phyloP scores from a whole-genome alignment of 2,329 filamentous ascomycete species.

The Huntiella moniliformis region DNA sequence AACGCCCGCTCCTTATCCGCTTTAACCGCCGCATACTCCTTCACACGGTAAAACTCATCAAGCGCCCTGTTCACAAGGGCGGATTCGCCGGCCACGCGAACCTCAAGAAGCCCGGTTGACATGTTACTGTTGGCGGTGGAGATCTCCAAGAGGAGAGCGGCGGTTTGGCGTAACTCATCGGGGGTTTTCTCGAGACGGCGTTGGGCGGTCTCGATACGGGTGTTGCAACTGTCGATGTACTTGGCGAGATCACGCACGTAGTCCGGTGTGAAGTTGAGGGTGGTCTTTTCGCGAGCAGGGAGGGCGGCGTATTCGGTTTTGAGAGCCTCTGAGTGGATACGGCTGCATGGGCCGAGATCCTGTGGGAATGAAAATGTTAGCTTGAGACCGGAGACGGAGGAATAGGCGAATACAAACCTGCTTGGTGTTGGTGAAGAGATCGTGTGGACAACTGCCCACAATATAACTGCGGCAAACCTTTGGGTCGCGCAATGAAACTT shows the following conservation, averaged over 20 bases:
- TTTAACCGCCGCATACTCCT: conserved; percentile 63
- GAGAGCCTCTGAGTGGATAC: conserved; percentile 71
- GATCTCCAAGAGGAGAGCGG: conserved; percentile 58
- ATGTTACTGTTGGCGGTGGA: conserved; percentile 62
- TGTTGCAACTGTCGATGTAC: conserved; percentile 93
- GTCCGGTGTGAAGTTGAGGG: conserved; percentile 86
- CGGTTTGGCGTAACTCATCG: conserved; percentile 92
- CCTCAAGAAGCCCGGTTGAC: conserved; percentile 65
- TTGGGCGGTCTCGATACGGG: conserved; percentile 79
- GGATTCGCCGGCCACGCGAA: conserved; percentile 67
- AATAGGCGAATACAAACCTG: conserved; percentile 26
- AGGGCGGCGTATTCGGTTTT: conserved; percentile 76
- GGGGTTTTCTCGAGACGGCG: conserved; percentile 87
- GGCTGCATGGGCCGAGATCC: conserved; percentile 75
- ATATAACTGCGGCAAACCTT: conserved; percentile 94
- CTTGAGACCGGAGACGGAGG: not conserved
- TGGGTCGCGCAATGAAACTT: conserved; percentile 73
- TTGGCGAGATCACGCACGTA: conserved; percentile 92
- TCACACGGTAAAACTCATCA: conserved; percentile 74
- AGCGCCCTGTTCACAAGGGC: conserved; percentile 65
- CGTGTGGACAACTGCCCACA: conserved; percentile 85
- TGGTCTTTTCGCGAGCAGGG: conserved; percentile 49
- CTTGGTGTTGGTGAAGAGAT: conserved; percentile 98
- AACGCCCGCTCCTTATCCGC: conserved; percentile 72
- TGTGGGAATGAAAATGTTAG: conserved; percentile 13